A percentile compares a stretch with the other conserved stretches of the same genome.
Evolutionary conservation across 305 asterid genomes (phyloP).

Genomic region (Solanum aculeatissimum): DNA sequence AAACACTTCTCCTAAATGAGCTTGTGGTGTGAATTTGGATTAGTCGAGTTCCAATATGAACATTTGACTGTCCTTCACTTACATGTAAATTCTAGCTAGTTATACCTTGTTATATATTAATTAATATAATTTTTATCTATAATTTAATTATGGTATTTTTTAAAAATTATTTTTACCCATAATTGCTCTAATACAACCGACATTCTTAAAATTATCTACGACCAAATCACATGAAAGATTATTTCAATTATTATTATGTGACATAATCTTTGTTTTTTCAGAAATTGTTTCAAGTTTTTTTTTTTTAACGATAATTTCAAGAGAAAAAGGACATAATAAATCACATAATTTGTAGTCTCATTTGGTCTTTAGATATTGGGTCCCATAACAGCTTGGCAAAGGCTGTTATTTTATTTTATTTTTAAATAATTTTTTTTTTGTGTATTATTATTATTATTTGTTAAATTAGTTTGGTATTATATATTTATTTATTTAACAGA

Average conservation of each 20-base stretch:
- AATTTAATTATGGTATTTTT: too few relatives aligned
- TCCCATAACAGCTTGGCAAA: constrained; percentile 22
- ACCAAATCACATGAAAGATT: neutral
- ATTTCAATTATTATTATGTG: neutral
- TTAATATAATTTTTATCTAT: too few relatives aligned
- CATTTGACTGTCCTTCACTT: too few relatives aligned
- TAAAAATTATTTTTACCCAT: neutral
- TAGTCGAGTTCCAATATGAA: too few relatives aligned
- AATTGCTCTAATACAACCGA: neutral
- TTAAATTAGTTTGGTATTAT: neutral
- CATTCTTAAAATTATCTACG: neutral
- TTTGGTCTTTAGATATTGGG: neutral
- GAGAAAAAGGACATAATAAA: neutral
- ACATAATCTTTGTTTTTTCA: neutral
- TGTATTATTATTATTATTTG: neutral
- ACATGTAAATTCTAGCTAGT: too few relatives aligned
- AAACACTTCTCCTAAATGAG: too few relatives aligned
- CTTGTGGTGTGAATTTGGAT: too few relatives aligned
- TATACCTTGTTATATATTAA: too few relatives aligned
- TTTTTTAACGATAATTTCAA: neutral
- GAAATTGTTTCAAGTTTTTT: neutral
- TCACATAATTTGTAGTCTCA: neutral
- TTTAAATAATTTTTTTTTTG: neutral
- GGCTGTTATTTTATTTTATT: too few relatives aligned
- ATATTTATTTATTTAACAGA: neutral